These are phyloP conservation scores for Vinca minor DNA, from an alignment of 257 asterid species.

Conservation along the genomic window DNA sequence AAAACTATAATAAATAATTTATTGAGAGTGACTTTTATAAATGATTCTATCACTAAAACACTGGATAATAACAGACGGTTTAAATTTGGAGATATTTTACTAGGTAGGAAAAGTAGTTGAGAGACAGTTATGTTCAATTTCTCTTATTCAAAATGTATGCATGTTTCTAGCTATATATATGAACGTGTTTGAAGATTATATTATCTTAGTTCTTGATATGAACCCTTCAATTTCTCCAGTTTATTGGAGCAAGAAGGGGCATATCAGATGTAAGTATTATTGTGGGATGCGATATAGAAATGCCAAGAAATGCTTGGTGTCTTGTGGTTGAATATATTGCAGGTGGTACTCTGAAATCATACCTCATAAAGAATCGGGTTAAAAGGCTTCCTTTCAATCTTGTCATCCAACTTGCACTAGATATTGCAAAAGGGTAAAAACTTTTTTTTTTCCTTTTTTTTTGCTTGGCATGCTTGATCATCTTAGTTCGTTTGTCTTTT, in stretches of 20 bases:
- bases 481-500: background rate
- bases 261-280: background rate
- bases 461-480: too few species aligned
- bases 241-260: slow-evolving; percentile 16
- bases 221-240: slow-evolving; percentile 3
- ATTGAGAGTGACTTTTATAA: too few species aligned
- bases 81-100: too few species aligned
- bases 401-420: slow-evolving; percentile 16
- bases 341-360: slow-evolving; percentile 16
- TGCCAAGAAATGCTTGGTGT: slow-evolving; percentile 12
- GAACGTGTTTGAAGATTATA: too few species aligned
- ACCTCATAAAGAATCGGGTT: slow-evolving; percentile 1
- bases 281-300: background rate
- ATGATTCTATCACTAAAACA: too few species aligned
- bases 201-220: too few species aligned
- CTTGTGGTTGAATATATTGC: slow-evolving; percentile 20
- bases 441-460: background rate
- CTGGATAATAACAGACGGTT: too few species aligned
- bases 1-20: too few species aligned
- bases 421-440: slow-evolving; percentile 22
- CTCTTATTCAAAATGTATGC: too few species aligned
- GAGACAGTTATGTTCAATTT: too few species aligned
- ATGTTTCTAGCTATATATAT: too few species aligned
- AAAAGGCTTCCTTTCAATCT: slow-evolving; percentile 7
- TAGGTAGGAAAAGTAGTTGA: too few species aligned